Conservation (phyloP, 169 alveolate species). For the Cryptosporidium sp. region DNA sequence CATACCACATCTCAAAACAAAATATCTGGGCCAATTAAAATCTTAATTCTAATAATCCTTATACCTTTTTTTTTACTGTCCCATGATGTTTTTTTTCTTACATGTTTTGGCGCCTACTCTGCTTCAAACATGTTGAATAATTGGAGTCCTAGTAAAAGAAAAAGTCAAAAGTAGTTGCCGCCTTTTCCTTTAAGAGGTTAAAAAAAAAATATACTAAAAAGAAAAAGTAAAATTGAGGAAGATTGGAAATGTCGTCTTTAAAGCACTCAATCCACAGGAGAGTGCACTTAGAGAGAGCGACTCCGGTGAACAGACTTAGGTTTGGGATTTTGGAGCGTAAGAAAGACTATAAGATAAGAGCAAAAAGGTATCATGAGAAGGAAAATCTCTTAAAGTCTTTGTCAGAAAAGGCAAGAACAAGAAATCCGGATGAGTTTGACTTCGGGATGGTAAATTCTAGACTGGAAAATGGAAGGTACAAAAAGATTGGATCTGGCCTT, state of each 20-base stretch:
- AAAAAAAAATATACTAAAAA: background rate
- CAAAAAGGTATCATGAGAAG: conserved; percentile 69
- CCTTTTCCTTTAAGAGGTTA: background rate
- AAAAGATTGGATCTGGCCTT: conserved; percentile 1
- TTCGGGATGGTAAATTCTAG: conserved; percentile 65
- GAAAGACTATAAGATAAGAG: conserved; percentile 67
- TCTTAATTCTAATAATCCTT: background rate
- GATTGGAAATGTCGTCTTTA: conserved; percentile 55
- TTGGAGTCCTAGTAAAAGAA: too few relatives aligned
- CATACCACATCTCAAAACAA: background rate
- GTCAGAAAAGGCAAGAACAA: conserved; percentile 70
- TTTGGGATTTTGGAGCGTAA: conserved; percentile 66
- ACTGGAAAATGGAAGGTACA: conserved; percentile 51
- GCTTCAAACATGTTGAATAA: background rate
- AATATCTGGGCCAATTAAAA: too few relatives aligned
- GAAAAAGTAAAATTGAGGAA: background rate
- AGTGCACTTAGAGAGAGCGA: conserved; percentile 70
- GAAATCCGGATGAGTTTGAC: conserved; percentile 71
- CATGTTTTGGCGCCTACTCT: background rate
- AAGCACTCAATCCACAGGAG: conserved; percentile 72
- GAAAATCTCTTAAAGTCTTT: conserved; percentile 49
- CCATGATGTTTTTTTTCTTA: too few relatives aligned
- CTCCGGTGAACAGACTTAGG: conserved; percentile 58
- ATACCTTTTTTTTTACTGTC: too few relatives aligned
- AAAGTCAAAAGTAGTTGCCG: background rate